Evolutionary conservation across 495 filamentous ascomycete species (phyloP).

Genomic region (Ascobolus immersus): DNA sequence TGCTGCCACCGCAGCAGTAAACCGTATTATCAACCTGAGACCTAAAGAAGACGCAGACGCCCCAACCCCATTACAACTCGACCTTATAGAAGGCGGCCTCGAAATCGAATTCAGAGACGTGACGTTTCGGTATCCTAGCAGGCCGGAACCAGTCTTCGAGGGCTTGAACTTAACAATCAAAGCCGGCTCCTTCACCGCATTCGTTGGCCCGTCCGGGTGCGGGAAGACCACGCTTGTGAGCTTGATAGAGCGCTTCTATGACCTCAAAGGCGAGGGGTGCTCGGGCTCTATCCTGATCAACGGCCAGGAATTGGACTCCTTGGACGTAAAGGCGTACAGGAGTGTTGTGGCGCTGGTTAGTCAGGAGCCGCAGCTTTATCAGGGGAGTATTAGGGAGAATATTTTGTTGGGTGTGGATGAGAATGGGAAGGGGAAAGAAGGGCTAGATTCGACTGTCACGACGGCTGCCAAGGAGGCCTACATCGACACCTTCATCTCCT

Average conservation of each 20-base stretch:
- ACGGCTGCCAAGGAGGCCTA: constrained; percentile 33
- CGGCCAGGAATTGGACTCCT: constrained; percentile 21
- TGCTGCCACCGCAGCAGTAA: constrained; percentile 2
- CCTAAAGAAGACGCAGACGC: background rate
- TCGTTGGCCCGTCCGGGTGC: constrained; percentile 46
- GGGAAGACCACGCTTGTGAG: constrained; percentile 47
- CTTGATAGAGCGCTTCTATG: constrained; percentile 31
- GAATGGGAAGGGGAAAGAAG: background rate
- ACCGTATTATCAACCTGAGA: constrained; percentile 6
- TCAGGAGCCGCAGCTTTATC: constrained; percentile 33
- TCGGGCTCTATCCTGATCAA: constrained; percentile 27
- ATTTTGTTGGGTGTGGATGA: constrained; percentile 1
- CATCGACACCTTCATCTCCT: constrained; percentile 34
- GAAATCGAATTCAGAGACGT: constrained; percentile 31
- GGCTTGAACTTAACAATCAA: constrained; percentile 31
- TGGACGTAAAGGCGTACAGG: constrained; percentile 29
- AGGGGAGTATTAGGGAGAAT: too few species aligned
- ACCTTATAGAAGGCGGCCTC: constrained; percentile 19
- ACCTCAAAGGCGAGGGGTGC: constrained; percentile 16
- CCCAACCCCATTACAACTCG: constrained; percentile 2
- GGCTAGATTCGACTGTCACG: constrained; percentile 18
- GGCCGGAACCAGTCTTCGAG: constrained; percentile 26
- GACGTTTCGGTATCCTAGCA: constrained; percentile 32
- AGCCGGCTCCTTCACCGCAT: constrained; percentile 37
- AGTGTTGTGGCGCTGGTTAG: constrained; percentile 28